A percentile compares a stretch with the other conserved stretches of the same genome.
phyloP scores from a whole-genome alignment of 2,329 filamentous ascomycete species.

The Zymoseptoria crescenta region DNA sequence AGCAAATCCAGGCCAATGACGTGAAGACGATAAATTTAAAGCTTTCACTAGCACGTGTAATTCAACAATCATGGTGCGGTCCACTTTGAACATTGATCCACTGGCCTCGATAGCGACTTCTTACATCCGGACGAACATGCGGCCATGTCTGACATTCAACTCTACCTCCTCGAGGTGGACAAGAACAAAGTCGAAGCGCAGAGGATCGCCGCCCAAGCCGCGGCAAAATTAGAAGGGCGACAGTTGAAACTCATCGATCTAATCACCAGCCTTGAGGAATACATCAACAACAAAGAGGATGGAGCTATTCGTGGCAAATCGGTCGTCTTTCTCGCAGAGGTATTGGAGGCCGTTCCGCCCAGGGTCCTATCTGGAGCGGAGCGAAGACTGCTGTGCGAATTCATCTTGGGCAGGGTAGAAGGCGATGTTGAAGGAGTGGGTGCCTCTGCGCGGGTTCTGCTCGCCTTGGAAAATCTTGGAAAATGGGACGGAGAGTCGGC shows the following conservation, averaged over 20 bases:
- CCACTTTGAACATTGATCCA: neutral
- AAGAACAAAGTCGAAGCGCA: conserved; percentile 41
- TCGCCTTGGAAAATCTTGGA: conserved; percentile 51
- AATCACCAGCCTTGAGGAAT: conserved; percentile 57
- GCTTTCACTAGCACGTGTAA: neutral
- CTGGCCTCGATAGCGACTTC: neutral
- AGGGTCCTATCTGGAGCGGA: conserved; percentile 55
- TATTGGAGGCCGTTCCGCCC: conserved; percentile 43
- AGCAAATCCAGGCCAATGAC: neutral
- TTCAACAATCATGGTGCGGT: neutral
- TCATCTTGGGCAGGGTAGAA: conserved; percentile 57
- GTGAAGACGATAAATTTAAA: neutral
- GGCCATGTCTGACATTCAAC: conserved; percentile 46
- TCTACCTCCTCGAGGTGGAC: conserved; percentile 45
- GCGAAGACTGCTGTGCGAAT: conserved; percentile 52
- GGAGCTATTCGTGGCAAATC: conserved; percentile 51
- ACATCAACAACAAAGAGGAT: conserved; percentile 58
- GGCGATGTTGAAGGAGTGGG: conserved; percentile 47
- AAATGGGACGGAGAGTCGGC: conserved; percentile 53
- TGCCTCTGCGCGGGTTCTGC: conserved; percentile 51
- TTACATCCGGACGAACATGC: conserved; percentile 8
- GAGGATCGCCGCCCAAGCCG: conserved; percentile 37
- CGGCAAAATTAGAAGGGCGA: conserved; percentile 47
- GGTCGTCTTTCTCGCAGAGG: conserved; percentile 45
- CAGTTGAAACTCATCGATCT: conserved; percentile 54